Conservation (phyloP, 768 basidiomycete genomes). For the Rhodotorula babjevae region DNA sequence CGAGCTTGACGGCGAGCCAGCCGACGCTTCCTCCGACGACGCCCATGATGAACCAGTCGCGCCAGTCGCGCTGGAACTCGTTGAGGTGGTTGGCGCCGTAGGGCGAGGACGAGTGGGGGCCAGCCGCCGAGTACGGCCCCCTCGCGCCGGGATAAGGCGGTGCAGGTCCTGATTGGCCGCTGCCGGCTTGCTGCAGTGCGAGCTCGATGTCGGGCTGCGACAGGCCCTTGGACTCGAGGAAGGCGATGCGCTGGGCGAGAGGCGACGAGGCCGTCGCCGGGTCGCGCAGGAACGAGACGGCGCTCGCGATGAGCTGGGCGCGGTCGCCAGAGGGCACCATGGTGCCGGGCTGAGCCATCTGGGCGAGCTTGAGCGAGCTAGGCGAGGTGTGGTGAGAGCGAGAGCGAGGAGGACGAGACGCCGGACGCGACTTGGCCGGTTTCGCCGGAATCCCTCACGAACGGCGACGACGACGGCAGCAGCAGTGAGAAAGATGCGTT, state of each 20-base stretch:
- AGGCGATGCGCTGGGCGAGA: conserved; percentile 77
- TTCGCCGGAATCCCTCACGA: background rate
- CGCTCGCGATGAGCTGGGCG: conserved; percentile 23
- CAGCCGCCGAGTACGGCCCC: background rate
- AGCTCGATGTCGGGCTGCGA: conserved; percentile 76
- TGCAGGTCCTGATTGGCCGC: conserved; percentile 24
- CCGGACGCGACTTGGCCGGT: no score
- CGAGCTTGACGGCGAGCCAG: conserved; percentile 73
- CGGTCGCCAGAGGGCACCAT: conserved; percentile 11
- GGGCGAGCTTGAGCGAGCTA: no score
- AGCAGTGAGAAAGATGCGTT: no score
- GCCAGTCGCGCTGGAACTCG: conserved; percentile 63
- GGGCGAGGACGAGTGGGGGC: background rate
- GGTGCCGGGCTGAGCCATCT: background rate
- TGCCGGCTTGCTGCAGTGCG: conserved; percentile 55
- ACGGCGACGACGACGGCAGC: no score
- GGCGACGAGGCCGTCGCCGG: conserved; percentile 59
- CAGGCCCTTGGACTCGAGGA: conserved; percentile 92
- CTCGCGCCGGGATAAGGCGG: background rate
- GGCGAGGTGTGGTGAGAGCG: no score
- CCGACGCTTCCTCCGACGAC: conserved; percentile 80
- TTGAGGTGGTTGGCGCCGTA: conserved; percentile 10
- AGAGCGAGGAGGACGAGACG: no score
- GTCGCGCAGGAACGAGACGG: conserved; percentile 43
- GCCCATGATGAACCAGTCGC: conserved; percentile 97